phyloP scores from a whole-genome alignment of 73 alveolate species.

The Paramecium octaurelia region DNA sequence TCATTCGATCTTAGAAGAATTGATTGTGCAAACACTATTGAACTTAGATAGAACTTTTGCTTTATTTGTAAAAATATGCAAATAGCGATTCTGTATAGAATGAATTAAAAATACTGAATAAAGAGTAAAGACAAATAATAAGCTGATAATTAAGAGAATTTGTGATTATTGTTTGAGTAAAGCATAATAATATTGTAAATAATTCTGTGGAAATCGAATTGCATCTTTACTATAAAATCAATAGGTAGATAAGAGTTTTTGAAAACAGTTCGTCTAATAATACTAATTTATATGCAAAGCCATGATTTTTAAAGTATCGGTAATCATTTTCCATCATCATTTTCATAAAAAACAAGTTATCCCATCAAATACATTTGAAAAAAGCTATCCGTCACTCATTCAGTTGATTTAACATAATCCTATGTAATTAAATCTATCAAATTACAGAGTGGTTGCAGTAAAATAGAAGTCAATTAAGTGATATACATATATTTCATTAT shows the following conservation, averaged over 20 bases:
- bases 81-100: neutral
- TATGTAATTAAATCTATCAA: neutral
- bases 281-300: neutral
- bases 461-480: neutral
- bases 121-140: neutral
- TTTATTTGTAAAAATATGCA: neutral
- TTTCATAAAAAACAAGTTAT: neutral
- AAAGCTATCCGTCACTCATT: neutral
- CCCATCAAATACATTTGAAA: conserved; percentile 16
- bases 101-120: neutral
- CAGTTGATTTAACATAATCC: neutral
- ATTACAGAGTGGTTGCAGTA: neutral
- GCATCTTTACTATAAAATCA: neutral
- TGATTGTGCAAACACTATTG: neutral
- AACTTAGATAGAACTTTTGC: neutral
- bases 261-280: neutral
- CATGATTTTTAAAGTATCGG: neutral
- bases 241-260: neutral
- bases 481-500: neutral
- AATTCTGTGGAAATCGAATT: neutral
- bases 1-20: neutral
- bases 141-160: neutral
- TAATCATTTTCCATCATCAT: neutral
- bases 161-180: neutral
- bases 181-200: neutral